Percentiles rank a stretch among this genome's conserved stretches.
These are phyloP conservation scores for Globisporangium echinulatum DNA, from an alignment of 352 stramenopile species.

Conservation along the genomic window DNA sequence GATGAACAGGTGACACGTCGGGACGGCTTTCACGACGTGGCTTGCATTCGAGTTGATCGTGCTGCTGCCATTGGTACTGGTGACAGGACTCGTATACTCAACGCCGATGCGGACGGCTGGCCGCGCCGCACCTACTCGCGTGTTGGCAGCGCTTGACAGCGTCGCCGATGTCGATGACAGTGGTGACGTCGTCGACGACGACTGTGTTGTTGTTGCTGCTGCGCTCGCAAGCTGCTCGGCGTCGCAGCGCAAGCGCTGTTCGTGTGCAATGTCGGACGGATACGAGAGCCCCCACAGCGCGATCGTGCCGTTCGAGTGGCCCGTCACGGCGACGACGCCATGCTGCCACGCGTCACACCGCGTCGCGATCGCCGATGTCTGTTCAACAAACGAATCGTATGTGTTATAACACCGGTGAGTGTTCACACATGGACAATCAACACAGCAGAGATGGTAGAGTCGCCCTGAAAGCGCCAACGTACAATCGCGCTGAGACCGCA, in stretches of 20 bases:
- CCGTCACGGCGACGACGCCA: constrained; percentile 59
- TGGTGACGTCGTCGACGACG: neutral
- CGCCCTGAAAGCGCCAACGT: constrained; percentile 10
- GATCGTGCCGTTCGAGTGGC: constrained; percentile 67
- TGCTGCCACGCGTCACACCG: constrained; percentile 67
- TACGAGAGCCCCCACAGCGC: constrained; percentile 63
- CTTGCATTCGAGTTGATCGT: neutral
- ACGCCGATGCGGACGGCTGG: constrained; percentile 10
- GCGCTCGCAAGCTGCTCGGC: neutral
- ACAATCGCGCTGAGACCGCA: constrained; percentile 55
- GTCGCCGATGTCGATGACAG: too few species aligned
- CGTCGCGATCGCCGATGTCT: constrained; percentile 60
- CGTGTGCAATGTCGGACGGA: constrained; percentile 39
- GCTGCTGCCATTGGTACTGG: constrained; percentile 5
- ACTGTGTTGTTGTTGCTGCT: neutral
- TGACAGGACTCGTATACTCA: constrained; percentile 5
- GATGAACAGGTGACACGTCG: constrained; percentile 66
- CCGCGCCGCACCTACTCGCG: constrained; percentile 6
- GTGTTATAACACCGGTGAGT: neutral
- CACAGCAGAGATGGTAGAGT: too few species aligned
- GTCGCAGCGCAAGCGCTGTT: constrained; percentile 12
- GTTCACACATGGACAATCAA: neutral
- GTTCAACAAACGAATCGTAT: neutral
- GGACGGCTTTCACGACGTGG: constrained; percentile 30
- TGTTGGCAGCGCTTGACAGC: neutral